A percentile compares a stretch with the other conserved stretches of the same genome.
Conservation (phyloP, 345 rosid species). For the Zanthoxylum bungeanum region DNA sequence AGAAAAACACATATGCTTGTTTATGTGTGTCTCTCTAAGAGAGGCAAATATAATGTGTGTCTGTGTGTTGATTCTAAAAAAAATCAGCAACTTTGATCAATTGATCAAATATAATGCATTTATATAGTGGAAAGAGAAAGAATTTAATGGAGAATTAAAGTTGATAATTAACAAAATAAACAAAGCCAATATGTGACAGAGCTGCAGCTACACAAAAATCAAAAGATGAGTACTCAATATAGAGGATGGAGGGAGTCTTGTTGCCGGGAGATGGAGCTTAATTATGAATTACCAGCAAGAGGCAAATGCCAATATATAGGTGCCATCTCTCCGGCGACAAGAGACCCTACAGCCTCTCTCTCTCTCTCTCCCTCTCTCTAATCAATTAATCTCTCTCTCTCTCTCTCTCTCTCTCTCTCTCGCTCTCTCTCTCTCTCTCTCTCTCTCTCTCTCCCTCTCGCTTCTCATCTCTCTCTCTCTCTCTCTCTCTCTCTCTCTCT, state of each 20-base stretch:
- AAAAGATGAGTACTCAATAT: neutral
- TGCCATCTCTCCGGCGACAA: slow-evolving; percentile 20
- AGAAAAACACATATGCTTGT: neutral
- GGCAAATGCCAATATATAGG: neutral
- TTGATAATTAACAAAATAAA: neutral
- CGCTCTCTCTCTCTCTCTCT: no score
- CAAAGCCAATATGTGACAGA: no score
- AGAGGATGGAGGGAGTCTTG: neutral
- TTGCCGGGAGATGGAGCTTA: neutral
- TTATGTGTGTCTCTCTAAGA: no score
- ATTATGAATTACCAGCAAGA: neutral
- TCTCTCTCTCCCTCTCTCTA: neutral
- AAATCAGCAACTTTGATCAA: no score
- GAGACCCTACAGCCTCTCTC: neutral
- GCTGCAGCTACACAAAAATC: neutral
- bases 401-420: no score
- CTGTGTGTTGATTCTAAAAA: no score
- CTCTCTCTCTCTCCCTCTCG: no score
- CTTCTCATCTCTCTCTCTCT: no score
- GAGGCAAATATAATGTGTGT: no score
- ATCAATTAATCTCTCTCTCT: no score
- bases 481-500: no score
- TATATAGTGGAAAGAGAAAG: neutral
- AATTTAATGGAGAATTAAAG: neutral
- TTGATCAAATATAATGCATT: no score